A percentile compares a stretch with the other conserved stretches of the same genome.
phyloP scores from a whole-genome alignment of 2,329 filamentous ascomycete species.

The Phaeoacremonium minimum region DNA sequence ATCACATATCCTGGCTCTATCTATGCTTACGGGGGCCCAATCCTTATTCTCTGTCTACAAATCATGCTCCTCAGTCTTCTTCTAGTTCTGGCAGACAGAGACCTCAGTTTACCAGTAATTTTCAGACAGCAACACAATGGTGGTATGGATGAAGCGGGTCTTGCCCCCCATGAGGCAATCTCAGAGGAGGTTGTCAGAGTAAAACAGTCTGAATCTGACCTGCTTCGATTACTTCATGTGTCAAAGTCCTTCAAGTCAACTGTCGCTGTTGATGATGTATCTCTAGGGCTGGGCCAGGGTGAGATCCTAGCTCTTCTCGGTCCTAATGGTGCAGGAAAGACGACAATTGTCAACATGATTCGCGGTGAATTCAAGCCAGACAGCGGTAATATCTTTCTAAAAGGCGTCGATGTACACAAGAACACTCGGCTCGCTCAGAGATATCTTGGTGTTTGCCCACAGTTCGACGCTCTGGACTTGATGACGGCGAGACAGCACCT shows the following conservation, averaged over 20 bases:
- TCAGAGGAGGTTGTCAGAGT: slow-evolving; percentile 23
- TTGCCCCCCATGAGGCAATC: slow-evolving; percentile 14
- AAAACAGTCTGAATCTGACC: slow-evolving; percentile 19
- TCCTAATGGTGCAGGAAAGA: slow-evolving; percentile 89
- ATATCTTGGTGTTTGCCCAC: slow-evolving; percentile 81
- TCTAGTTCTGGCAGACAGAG: slow-evolving; percentile 62
- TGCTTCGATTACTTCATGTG: slow-evolving; percentile 62
- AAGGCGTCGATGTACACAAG: background rate
- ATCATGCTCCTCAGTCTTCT: slow-evolving; percentile 53
- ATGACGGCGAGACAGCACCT: slow-evolving; percentile 90
- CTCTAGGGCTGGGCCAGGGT: slow-evolving; percentile 73
- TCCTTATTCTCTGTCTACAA: slow-evolving; percentile 63
- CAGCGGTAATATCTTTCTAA: slow-evolving; percentile 23
- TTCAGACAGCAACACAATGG: slow-evolving; percentile 9
- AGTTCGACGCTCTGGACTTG: slow-evolving; percentile 80
- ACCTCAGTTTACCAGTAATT: slow-evolving; percentile 26
- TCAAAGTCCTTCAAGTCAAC: slow-evolving; percentile 57
- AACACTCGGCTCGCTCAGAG: background rate
- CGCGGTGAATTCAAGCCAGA: slow-evolving; percentile 78
- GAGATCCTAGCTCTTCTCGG: slow-evolving; percentile 88
- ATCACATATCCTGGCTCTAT: slow-evolving; percentile 48
- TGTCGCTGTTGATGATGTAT: slow-evolving; percentile 72
- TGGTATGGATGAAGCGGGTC: slow-evolving; percentile 17
- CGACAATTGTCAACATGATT: slow-evolving; percentile 83
- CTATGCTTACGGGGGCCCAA: slow-evolving; percentile 62